These are phyloP conservation scores for Penicillium hesseltinei DNA, from an alignment of 2,329 filamentous ascomycete species.

Conservation along the genomic window DNA sequence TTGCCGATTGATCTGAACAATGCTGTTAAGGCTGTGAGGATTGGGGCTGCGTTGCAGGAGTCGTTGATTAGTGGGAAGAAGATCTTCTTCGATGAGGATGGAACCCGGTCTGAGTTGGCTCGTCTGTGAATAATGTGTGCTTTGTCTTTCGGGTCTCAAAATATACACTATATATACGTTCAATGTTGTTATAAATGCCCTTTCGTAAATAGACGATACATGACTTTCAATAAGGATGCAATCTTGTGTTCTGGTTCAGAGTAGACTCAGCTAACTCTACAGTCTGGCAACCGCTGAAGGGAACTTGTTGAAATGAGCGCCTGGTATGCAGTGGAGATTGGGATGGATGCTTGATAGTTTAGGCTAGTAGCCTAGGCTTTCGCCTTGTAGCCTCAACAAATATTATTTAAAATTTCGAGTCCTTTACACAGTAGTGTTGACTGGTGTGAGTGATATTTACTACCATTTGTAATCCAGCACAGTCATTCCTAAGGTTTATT, in stretches of 20 bases:
- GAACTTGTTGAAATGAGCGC: no score
- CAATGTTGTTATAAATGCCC: background rate
- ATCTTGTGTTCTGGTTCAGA: background rate
- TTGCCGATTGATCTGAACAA: conserved; percentile 57
- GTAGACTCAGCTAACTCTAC: background rate
- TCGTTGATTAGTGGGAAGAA: conserved; percentile 55
- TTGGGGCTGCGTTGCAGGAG: conserved; percentile 61
- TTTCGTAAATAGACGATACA: background rate
- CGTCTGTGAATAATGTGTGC: conserved; percentile 33
- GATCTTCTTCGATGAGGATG: conserved; percentile 59
- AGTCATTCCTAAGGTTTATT: no score
- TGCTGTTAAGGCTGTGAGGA: conserved; percentile 58
- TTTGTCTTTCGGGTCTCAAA: background rate
- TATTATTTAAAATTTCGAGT: no score
- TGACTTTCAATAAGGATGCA: background rate
- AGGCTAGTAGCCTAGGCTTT: no score
- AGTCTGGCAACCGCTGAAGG: no score
- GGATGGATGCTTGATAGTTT: no score
- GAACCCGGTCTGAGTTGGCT: conserved; percentile 46
- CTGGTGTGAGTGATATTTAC: background rate
- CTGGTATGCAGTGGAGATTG: no score
- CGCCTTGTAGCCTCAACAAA: no score
- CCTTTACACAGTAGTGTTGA: background rate
- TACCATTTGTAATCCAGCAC: background rate
- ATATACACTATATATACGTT: background rate